A percentile compares a stretch with the other conserved stretches of the same genome.
These are phyloP conservation scores for Pythium sukuiense DNA, from an alignment of 352 stramenopile genomes.

Conservation along the genomic window DNA sequence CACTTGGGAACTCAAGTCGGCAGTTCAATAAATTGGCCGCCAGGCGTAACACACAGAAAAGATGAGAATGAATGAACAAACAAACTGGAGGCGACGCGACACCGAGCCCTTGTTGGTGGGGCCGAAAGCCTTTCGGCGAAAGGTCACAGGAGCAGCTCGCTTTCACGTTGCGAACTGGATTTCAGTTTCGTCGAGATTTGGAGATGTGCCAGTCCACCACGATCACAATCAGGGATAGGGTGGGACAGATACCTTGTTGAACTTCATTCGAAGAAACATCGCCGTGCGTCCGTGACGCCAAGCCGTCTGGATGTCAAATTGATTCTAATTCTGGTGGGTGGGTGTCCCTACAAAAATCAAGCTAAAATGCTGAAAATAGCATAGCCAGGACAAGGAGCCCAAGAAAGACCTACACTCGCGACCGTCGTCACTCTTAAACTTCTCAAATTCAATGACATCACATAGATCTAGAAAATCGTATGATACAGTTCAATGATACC, in stretches of 20 bases:
- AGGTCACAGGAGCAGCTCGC: neutral
- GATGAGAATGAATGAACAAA: neutral
- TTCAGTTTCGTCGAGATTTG: neutral
- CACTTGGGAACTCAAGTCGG: neutral
- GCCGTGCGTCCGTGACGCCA: neutral
- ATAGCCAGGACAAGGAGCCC: neutral
- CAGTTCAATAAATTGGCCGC: neutral
- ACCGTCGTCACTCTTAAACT: neutral
- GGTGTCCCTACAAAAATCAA: slow-evolving; percentile 3
- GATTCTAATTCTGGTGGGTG: neutral
- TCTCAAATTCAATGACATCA: slow-evolving; percentile 9
- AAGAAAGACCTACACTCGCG: neutral
- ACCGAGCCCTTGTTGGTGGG: neutral
- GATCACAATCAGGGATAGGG: slow-evolving; percentile 1
- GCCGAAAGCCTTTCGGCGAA: neutral
- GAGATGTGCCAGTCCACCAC: slow-evolving; percentile 1
- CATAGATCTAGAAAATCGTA: slow-evolving; percentile 1
- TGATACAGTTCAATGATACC: neutral
- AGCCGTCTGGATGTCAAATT: slow-evolving; percentile 7
- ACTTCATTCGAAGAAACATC: neutral
- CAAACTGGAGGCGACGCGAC: neutral
- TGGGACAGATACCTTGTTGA: slow-evolving; percentile 3
- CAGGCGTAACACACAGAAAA: neutral
- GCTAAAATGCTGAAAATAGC: neutral
- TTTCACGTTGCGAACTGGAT: slow-evolving; percentile 1